Conservation (phyloP, 257 asterid species). For the Sherardia arvensis region DNA sequence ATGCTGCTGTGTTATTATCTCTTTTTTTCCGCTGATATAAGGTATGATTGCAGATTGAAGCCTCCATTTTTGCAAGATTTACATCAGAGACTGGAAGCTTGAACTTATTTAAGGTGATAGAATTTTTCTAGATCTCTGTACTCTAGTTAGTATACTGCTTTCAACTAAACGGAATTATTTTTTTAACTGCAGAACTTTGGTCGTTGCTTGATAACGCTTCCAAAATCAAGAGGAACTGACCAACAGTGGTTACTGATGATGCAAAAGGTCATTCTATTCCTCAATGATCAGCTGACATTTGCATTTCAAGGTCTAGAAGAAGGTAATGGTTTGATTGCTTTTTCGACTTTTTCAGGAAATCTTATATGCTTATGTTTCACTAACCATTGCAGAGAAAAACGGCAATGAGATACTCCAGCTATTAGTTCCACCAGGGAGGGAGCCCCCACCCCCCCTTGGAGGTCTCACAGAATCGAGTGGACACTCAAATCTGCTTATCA, state of each 20-base stretch:
- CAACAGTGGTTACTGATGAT: constrained; percentile 69
- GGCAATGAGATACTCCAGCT: constrained; percentile 43
- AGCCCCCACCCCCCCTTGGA: constrained; percentile 66
- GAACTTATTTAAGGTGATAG: constrained; percentile 53
- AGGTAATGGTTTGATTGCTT: constrained; percentile 36
- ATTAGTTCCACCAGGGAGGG: constrained; percentile 64
- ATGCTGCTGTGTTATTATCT: constrained; percentile 3
- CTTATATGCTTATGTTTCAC: constrained; percentile 12
- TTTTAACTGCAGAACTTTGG: constrained; percentile 63
- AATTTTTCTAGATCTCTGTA: constrained; percentile 7
- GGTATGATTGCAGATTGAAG: constrained; percentile 57
- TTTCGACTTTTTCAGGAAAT: constrained; percentile 16
- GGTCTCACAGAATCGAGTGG: constrained; percentile 36
- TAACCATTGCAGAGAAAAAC: constrained; percentile 38
- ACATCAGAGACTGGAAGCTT: constrained; percentile 57
- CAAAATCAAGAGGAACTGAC: constrained; percentile 77
- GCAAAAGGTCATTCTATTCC: constrained; percentile 52
- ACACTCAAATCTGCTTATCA: constrained; percentile 32
- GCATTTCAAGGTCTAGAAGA: constrained; percentile 80
- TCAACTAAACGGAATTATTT: constrained; percentile 18
- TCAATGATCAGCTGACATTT: constrained; percentile 57
- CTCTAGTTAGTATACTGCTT: constrained; percentile 12
- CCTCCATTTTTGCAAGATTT: constrained; percentile 55
- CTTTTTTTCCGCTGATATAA: constrained; percentile 5
- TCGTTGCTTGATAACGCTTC: constrained; percentile 59